These are phyloP conservation scores for Colletotrichum sp. DNA, from an alignment of 2,329 filamentous ascomycete genomes.

Conservation along the genomic window DNA sequence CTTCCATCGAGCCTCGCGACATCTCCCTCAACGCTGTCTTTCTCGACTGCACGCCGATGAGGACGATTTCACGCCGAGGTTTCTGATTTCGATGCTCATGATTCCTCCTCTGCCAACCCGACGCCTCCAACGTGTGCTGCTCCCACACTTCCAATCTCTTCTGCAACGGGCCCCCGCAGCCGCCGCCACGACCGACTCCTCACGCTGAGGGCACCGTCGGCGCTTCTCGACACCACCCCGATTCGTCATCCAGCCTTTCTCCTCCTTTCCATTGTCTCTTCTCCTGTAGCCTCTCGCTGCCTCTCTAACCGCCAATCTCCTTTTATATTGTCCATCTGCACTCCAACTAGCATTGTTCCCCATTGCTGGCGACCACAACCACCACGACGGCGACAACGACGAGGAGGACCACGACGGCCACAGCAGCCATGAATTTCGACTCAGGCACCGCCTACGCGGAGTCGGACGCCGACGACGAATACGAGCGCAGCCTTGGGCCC, in stretches of 20 bases:
- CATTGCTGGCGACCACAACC: background rate
- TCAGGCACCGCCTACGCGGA: constrained; percentile 76
- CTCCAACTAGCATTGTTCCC: background rate
- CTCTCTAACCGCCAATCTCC: background rate
- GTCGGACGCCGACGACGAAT: constrained; percentile 84
- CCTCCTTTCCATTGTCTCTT: background rate
- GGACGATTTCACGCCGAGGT: background rate
- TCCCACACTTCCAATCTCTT: constrained; percentile 14
- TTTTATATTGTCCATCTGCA: background rate
- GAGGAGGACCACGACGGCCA: background rate
- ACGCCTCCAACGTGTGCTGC: background rate
- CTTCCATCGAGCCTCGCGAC: constrained; percentile 7
- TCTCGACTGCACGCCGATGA: background rate
- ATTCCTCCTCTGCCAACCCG: constrained; percentile 2
- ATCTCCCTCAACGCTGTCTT: background rate
- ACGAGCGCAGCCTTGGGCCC: constrained; percentile 74
- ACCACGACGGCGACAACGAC: background rate
- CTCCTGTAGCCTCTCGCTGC: background rate
- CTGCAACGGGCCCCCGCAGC: constrained; percentile 21
- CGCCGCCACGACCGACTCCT: constrained; percentile 11
- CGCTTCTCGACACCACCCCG: constrained; percentile 13
- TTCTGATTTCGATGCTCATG: background rate
- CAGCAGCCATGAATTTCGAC: constrained; percentile 61
- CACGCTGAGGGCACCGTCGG: constrained; percentile 9
- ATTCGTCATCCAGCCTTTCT: constrained; percentile 1